These are phyloP conservation scores for Waltergamsia citrina DNA, from an alignment of 2,329 filamentous ascomycete genomes.

Conservation along the genomic window DNA sequence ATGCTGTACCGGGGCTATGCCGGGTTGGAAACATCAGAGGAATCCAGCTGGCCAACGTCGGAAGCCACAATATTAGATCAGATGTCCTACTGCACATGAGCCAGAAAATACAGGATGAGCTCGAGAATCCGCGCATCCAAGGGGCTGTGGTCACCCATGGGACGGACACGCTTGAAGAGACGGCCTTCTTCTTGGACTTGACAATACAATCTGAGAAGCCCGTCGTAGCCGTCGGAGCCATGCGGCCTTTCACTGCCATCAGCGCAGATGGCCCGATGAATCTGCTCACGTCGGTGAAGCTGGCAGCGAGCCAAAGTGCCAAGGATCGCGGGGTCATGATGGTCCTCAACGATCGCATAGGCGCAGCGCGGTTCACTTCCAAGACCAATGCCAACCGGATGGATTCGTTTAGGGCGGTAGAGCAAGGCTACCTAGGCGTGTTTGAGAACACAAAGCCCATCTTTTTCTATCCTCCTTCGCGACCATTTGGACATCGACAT, in stretches of 20 bases:
- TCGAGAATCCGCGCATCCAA: slow-evolving; percentile 29
- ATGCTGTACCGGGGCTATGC: slow-evolving; percentile 43
- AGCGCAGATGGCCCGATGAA: slow-evolving; percentile 56
- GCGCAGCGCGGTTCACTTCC: slow-evolving; percentile 44
- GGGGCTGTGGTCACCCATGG: slow-evolving; percentile 55
- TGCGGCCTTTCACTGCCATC: slow-evolving; percentile 53
- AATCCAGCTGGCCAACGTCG: slow-evolving; percentile 40
- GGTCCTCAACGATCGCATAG: slow-evolving; percentile 53
- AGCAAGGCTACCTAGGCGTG: slow-evolving; percentile 47
- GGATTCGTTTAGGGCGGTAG: slow-evolving; percentile 50
- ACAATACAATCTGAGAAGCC: slow-evolving; percentile 49
- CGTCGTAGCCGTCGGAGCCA: slow-evolving; percentile 50
- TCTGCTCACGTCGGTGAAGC: slow-evolving; percentile 47
- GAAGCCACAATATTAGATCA: slow-evolving; percentile 35
- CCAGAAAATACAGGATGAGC: slow-evolving; percentile 35
- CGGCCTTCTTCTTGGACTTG: slow-evolving; percentile 52
- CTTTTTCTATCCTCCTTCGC: slow-evolving; percentile 47
- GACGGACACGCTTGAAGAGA: slow-evolving; percentile 56
- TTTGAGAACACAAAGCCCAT: slow-evolving; percentile 48
- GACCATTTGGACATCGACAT: slow-evolving; percentile 34
- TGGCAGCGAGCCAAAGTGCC: slow-evolving; percentile 37
- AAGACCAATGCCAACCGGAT: slow-evolving; percentile 55
- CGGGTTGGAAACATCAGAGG: slow-evolving; percentile 45
- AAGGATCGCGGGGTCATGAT: slow-evolving; percentile 46
- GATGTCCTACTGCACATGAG: slow-evolving; percentile 36